Percentiles rank a stretch among this genome's conserved stretches.
phyloP scores from a whole-genome alignment of 2,329 filamentous ascomycete genomes.

The Herpotrichia juniperi region DNA sequence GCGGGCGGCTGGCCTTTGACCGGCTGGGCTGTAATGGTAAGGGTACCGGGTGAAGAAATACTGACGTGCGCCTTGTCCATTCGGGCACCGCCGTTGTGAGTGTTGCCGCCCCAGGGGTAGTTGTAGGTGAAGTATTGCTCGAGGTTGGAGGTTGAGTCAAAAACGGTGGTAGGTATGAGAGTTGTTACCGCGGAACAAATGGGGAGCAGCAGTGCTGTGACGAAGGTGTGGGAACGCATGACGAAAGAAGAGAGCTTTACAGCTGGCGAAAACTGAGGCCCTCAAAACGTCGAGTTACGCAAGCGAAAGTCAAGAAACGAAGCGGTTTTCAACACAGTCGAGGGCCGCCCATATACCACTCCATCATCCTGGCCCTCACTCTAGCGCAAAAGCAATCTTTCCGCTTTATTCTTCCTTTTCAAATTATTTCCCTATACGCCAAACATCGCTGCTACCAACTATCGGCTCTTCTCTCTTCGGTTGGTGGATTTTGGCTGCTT shows the following conservation, averaged over 20 bases:
- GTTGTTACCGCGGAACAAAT: conserved; percentile 16
- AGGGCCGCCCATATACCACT: background rate
- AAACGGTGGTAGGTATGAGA: conserved; percentile 34
- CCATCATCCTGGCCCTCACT: background rate
- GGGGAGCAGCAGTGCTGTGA: background rate
- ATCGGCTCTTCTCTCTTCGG: background rate
- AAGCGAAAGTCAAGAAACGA: background rate
- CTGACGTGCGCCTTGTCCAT: conserved; percentile 58
- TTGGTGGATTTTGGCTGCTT: background rate
- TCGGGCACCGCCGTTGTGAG: conserved; percentile 62
- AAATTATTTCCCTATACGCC: background rate
- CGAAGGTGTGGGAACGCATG: background rate
- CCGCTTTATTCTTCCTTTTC: background rate
- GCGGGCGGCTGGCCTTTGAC: conserved; percentile 49
- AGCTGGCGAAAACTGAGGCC: background rate
- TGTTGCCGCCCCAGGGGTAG: conserved; percentile 63
- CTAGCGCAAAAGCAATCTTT: background rate
- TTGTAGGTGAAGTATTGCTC: conserved; percentile 57
- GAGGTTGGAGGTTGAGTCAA: conserved; percentile 38
- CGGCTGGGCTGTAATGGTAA: conserved; percentile 57
- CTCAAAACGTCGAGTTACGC: background rate
- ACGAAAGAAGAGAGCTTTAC: background rate
- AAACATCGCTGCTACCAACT: background rate
- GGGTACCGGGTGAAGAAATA: conserved; percentile 44
- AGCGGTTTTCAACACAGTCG: background rate